Evolutionary conservation across 495 filamentous ascomycete genomes (phyloP).

Genomic region (Acidomyces sp.): DNA sequence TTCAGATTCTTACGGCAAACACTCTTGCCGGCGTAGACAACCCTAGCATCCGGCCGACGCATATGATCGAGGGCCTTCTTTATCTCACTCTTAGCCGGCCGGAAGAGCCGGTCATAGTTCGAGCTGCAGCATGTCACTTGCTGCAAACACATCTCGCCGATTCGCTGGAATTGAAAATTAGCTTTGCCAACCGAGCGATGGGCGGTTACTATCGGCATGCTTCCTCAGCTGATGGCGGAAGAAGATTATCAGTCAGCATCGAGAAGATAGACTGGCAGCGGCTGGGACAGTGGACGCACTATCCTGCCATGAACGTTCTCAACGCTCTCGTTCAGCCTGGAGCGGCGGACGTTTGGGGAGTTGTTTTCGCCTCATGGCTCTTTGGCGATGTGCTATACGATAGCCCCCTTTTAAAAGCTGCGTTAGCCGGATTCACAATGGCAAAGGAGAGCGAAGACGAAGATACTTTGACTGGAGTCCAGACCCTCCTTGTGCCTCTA

Average conservation of each 20-base stretch:
- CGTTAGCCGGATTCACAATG: conserved; percentile 71
- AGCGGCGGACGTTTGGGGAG: conserved; percentile 4
- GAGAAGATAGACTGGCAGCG: conserved; percentile 71
- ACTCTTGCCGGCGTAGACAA: conserved; percentile 4
- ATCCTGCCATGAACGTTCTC: conserved; percentile 72
- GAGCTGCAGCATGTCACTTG: conserved; percentile 75
- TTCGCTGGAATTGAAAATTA: conserved; percentile 75
- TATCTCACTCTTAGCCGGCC: conserved; percentile 6
- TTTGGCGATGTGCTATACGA: conserved; percentile 83
- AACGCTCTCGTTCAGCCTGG: conserved; percentile 50
- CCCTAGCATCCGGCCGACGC: conserved; percentile 1
- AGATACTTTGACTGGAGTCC: conserved; percentile 90
- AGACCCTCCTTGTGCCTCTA: conserved; percentile 69
- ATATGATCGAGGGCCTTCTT: conserved; percentile 5
- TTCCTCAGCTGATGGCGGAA: conserved; percentile 67
- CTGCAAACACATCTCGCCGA: conserved; percentile 92
- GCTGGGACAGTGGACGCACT: conserved; percentile 72
- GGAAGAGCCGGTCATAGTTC: conserved; percentile 61
- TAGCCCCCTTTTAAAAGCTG: conserved; percentile 61
- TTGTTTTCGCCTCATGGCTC: conserved; percentile 73
- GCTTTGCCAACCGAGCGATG: conserved; percentile 68
- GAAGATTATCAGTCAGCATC: no score
- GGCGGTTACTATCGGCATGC: conserved; percentile 84
- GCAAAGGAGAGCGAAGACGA: conserved; percentile 84
- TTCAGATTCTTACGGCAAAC: conserved; percentile 6